A percentile compares a stretch with the other conserved stretches of the same genome.
These are phyloP conservation scores for Quercus lobata DNA, from an alignment of 331 rosid genomes.

Conservation along the genomic window DNA sequence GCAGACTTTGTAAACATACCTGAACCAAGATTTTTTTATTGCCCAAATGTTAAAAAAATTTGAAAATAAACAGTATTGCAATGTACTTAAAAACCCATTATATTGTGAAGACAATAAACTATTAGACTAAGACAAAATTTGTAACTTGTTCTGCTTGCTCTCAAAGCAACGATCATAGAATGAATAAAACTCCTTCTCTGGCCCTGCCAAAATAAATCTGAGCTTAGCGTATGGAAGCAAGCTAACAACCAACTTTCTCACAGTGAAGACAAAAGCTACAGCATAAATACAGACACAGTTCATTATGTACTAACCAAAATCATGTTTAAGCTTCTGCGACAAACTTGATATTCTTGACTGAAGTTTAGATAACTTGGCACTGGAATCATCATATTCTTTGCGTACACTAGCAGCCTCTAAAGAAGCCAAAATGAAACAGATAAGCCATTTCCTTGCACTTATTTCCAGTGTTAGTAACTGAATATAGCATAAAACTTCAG, in stretches of 20 bases:
- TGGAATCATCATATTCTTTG: conserved; percentile 91
- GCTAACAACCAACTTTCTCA: conserved; percentile 16
- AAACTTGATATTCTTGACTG: conserved; percentile 84
- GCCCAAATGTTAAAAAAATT: conserved; percentile 35
- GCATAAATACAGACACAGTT: conserved; percentile 16
- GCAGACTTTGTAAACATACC: conserved; percentile 95
- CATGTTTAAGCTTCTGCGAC: conserved; percentile 74
- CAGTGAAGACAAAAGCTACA: conserved; percentile 4
- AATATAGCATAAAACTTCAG: neutral
- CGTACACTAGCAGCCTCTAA: conserved; percentile 84
- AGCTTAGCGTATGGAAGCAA: conserved; percentile 32
- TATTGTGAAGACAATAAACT: conserved; percentile 15
- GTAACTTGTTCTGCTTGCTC: conserved; percentile 88
- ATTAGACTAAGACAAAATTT: conserved; percentile 17
- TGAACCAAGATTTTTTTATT: conserved; percentile 37
- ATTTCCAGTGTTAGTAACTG: neutral
- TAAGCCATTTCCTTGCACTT: conserved; percentile 9
- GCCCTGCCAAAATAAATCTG: conserved; percentile 55
- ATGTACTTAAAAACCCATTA: conserved; percentile 12
- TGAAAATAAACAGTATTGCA: conserved; percentile 18
- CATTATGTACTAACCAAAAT: conserved; percentile 74
- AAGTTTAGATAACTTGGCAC: conserved; percentile 75
- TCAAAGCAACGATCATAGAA: conserved; percentile 85
- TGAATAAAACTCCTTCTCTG: conserved; percentile 85
- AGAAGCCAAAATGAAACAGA: conserved; percentile 31